These are phyloP conservation scores for Solanum pinnatisectum DNA, from an alignment of 257 asterid genomes.

Conservation along the genomic window DNA sequence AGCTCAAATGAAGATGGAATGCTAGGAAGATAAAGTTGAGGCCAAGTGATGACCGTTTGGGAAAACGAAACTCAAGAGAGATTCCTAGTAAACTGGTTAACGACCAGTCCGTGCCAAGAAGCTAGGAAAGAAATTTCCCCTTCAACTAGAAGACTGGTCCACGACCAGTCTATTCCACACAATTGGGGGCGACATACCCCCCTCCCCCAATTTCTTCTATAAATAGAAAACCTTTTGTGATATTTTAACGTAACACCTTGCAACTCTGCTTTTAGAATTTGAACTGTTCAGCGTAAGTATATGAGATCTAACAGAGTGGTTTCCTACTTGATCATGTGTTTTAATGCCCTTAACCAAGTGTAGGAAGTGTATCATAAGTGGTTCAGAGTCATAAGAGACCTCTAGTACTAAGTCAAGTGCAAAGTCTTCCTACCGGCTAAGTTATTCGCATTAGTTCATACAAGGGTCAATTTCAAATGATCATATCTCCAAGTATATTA, in stretches of 20 bases:
- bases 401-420: neutral
- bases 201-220: too few relatives aligned
- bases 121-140: neutral
- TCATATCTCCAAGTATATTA: too few relatives aligned
- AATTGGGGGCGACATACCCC: neutral
- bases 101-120: too few relatives aligned
- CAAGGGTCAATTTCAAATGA: too few relatives aligned
- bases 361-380: too few relatives aligned
- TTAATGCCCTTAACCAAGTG: neutral
- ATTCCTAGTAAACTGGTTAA: neutral
- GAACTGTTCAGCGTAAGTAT: neutral
- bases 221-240: too few relatives aligned
- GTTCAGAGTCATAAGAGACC: neutral
- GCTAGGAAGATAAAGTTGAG: neutral
- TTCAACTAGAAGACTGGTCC: neutral
- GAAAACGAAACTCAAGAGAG: neutral
- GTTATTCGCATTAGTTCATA: neutral
- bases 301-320: neutral
- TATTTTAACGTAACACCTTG: too few relatives aligned
- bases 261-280: neutral
- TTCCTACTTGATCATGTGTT: neutral
- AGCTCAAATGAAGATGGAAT: neutral
- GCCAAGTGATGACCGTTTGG: neutral
- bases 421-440: too few relatives aligned
- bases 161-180: neutral